Base-by-base conservation (phyloP, 257 asterid species). In the Solanum microdontum region DNA sequence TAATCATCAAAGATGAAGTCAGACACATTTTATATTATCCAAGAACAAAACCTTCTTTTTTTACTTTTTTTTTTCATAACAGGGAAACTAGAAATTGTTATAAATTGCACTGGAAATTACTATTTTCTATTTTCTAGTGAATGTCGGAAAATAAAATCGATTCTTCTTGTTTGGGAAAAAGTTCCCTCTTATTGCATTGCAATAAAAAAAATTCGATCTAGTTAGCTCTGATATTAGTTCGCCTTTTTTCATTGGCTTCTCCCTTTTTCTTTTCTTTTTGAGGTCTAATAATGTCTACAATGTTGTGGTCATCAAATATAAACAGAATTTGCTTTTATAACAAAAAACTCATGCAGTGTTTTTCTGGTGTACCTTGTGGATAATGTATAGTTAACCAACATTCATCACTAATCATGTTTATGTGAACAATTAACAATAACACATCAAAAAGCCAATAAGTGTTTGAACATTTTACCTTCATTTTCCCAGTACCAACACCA, bases 401-500 rank as follows among this genome's bases (percentile, higher is more conserved):
- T 77, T 40, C 62, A 24, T 77, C 62, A 77, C 34, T 39, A 15
- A 80, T 45, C 24, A 80, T 43, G 84, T 80, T 28, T 45, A 80
- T 80, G 84, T 45, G 15, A 80, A 45, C 66, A 80, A 80, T 45
- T 45, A 28, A 75, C 7, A 48, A 36, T 45, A 80, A 87, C 73
- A 70, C 89, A 84, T 76, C 80, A 32, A 64, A 58, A 36, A 60
- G 12, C 13, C 80, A 86, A 69, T 15, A 83, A 43, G 72, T 23
- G 24, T 64, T 13, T 83, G 43, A 48, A 32, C 62, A 26, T 7
- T 70, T 37, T 94, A 97, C 99, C 99, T 97, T 97, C 96, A 94
- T 93, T 91, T 97, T 97, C 83, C 99, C 99, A 0, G 99, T 97
- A 91, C 99, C 99, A 24, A 97, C 98, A 14, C 99, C 98, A 88